Base-by-base conservation (phyloP, 2,329 filamentous ascomycete genomes). In the Phyllosticta ampelicida region DNA sequence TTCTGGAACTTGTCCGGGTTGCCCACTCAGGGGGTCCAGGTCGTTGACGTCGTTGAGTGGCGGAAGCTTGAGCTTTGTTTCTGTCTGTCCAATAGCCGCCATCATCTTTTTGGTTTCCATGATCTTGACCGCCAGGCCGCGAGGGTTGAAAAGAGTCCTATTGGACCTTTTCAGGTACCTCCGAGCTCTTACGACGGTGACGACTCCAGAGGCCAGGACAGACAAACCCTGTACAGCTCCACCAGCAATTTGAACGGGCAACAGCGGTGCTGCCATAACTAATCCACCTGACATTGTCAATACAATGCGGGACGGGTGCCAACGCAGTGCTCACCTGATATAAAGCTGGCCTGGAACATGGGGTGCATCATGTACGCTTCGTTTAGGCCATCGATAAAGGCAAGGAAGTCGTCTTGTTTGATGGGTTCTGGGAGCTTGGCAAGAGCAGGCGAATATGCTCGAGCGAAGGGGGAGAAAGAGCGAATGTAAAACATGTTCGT, bases 371-470 rank as follows among this genome's bases (percentile, higher is more conserved):
- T 59, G 59, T 66, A 67, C 44, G 61, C 63, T 48, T 65, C 60
- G 56, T 68, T 68, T 29, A 68, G 62, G 9, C 63, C 63, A 51
- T 68, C 65, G 58, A 68, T 60, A 60, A 69, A 68, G 6, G 60
- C 48, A 18, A 69, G 62, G 58, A 67, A 67, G 19, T 65, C 62
- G 30, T 59, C 20, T 26, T 63, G 53, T 9, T 56, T 53, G 52
- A 65, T 63, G 16, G 49, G 52, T 9, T 49, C 29, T 1, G 55
- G 55, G 1, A 58, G 51, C 6, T 53, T 20, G n/a, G 51, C 55
- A 2, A 58, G 36, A 2, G 51, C 51, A 9, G 55, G 55, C 6
- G 55, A 29, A 18, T 58, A 53, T 11, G 51, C 55, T 0, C 55
- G 55, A 8, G 51, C 51, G 21, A 58, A 58, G 9, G 55, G 51